These are phyloP conservation scores for Dacryopinax primogenitus DNA, from an alignment of 768 basidiomycete species.

Conservation along the genomic window DNA sequence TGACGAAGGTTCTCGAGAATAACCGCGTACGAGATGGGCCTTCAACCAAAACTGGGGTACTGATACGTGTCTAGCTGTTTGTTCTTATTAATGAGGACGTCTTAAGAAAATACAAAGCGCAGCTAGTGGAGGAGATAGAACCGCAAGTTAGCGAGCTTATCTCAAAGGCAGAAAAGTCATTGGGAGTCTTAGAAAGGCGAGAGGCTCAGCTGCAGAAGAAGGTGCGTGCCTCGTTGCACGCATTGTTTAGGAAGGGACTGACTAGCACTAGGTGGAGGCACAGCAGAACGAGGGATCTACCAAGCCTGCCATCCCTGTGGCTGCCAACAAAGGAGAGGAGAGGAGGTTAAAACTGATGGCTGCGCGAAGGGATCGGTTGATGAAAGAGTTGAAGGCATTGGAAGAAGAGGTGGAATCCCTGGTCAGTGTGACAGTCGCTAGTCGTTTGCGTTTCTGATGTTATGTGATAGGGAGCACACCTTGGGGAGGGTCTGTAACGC, in stretches of 20 bases:
- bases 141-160: conserved; percentile 67
- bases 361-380: conserved; percentile 54
- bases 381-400: conserved; percentile 45
- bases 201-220: conserved; percentile 50
- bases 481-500: neutral
- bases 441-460: neutral
- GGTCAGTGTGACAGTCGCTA: conserved; percentile 29
- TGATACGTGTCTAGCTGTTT: conserved; percentile 43
- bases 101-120: conserved; percentile 59
- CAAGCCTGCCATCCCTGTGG: conserved; percentile 37
- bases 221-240: no score
- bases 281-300: conserved; percentile 28
- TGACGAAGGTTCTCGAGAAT: conserved; percentile 52
- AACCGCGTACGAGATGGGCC: conserved; percentile 40
- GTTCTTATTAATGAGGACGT: conserved; percentile 59
- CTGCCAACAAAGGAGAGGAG: conserved; percentile 52
- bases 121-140: conserved; percentile 66
- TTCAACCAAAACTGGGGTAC: neutral
- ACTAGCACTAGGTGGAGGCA: conserved; percentile 39
- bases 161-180: conserved; percentile 53
- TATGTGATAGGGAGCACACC: neutral
- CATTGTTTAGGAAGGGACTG: conserved; percentile 29
- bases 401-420: conserved; percentile 49
- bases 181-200: conserved; percentile 48
- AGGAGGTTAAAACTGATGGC: conserved; percentile 50